These are phyloP conservation scores for Boletus barrowsii DNA, from an alignment of 768 basidiomycete genomes.

Conservation along the genomic window DNA sequence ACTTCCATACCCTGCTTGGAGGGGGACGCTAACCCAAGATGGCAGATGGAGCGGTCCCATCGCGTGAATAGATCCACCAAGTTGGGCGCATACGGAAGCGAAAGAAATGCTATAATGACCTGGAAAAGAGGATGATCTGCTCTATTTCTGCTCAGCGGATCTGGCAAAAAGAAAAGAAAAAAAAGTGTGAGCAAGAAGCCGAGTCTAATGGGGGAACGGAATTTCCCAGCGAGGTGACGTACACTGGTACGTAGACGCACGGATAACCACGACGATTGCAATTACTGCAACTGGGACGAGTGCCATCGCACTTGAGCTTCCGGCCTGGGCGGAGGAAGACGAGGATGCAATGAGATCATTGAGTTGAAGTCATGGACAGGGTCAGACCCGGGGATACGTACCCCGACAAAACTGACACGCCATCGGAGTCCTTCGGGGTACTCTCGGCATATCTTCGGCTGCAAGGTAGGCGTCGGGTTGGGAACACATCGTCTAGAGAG, in stretches of 20 bases:
- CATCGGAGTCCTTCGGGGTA: constrained; percentile 57
- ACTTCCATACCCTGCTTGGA: neutral
- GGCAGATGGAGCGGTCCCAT: constrained; percentile 12
- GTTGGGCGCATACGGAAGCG: constrained; percentile 17
- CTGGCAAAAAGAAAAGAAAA: constrained; percentile 1
- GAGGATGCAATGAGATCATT: neutral
- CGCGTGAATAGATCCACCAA: constrained; percentile 24
- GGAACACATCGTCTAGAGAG: constrained; percentile 10
- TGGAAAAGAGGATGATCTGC: neutral
- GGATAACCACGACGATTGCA: constrained; percentile 58
- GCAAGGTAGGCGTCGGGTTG: constrained; percentile 5
- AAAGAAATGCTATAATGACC: constrained; percentile 14
- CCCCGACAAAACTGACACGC: constrained; percentile 75
- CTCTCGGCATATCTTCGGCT: constrained; percentile 25
- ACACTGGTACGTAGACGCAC: constrained; percentile 67
- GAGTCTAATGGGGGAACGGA: neutral
- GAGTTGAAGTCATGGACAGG: neutral
- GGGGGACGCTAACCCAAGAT: constrained; percentile 6
- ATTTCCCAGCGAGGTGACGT: constrained; percentile 31
- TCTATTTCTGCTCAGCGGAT: constrained; percentile 33
- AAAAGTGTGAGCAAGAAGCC: constrained; percentile 4
- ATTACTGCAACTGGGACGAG: constrained; percentile 60
- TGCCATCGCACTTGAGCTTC: constrained; percentile 72
- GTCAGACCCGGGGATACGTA: constrained; percentile 18
- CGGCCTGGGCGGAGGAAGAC: constrained; percentile 41